A percentile compares a stretch with the other conserved stretches of the same genome.
Evolutionary conservation across 2,329 filamentous ascomycete genomes (phyloP).

Genomic region (Fusarium mundagurra): DNA sequence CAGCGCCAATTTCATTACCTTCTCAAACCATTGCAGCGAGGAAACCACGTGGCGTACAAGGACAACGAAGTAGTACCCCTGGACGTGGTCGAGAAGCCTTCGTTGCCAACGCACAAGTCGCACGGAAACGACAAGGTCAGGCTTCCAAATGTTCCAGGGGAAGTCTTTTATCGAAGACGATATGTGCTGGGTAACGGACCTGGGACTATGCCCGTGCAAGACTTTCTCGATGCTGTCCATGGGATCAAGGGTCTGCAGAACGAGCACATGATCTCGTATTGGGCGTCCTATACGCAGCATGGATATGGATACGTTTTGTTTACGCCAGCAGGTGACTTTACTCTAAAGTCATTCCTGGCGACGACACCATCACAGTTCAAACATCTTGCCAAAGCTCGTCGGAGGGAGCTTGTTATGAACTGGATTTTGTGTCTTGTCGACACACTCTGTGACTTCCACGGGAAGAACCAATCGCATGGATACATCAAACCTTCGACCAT

Average conservation of each 20-base stretch:
- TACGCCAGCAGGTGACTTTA: slow-evolving; percentile 73
- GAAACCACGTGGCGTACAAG: slow-evolving; percentile 70
- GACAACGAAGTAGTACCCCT: slow-evolving; percentile 76
- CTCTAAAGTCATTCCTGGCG: slow-evolving; percentile 72
- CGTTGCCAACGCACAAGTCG: slow-evolving; percentile 49
- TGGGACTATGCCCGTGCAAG: slow-evolving; percentile 58
- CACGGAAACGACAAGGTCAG: slow-evolving; percentile 66
- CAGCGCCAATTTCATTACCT: slow-evolving; percentile 76
- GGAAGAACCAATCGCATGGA: slow-evolving; percentile 69
- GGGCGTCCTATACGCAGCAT: slow-evolving; percentile 75
- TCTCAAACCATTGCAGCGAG: slow-evolving; percentile 69
- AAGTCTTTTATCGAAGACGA: slow-evolving; percentile 66
- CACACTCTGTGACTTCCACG: slow-evolving; percentile 74
- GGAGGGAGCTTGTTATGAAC: slow-evolving; percentile 70
- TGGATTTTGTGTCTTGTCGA: slow-evolving; percentile 81
- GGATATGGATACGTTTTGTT: slow-evolving; percentile 73
- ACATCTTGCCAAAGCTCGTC: slow-evolving; percentile 67
- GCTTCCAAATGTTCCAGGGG: slow-evolving; percentile 69
- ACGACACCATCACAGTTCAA: slow-evolving; percentile 71
- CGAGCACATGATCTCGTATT: slow-evolving; percentile 75
- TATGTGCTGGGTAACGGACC: slow-evolving; percentile 59
- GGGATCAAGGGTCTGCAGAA: slow-evolving; percentile 69
- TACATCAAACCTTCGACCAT: slow-evolving; percentile 78
- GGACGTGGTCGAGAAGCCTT: slow-evolving; percentile 70
- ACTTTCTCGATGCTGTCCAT: slow-evolving; percentile 70